A percentile compares a stretch with the other conserved stretches of the same genome.
Conservation (phyloP, 805 yeast genomes). For the Candida morakotiae region DNA sequence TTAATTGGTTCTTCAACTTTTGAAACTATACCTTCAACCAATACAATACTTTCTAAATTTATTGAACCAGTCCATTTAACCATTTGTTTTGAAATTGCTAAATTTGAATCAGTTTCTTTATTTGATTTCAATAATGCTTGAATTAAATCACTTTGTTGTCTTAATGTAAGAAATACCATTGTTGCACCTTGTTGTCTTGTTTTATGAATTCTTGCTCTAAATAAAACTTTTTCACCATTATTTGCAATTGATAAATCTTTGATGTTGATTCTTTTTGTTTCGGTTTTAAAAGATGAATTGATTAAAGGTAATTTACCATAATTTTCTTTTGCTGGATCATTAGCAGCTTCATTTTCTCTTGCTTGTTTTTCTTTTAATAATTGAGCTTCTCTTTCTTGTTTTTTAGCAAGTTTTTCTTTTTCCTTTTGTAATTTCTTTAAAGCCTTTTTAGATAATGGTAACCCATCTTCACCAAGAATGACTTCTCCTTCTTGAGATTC, state of each 20-base stretch:
- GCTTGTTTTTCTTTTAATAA: slow-evolving; percentile 83
- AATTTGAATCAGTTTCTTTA: slow-evolving; percentile 44
- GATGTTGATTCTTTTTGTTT: slow-evolving; percentile 58
- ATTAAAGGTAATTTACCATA: slow-evolving; percentile 89
- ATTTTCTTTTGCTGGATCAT: slow-evolving; percentile 80
- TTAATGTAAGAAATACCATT: slow-evolving; percentile 81
- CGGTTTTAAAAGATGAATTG: slow-evolving; percentile 72
- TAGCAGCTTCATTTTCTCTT: slow-evolving; percentile 60
- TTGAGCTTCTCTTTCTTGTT: slow-evolving; percentile 88
- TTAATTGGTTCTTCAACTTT: slow-evolving; percentile 85
- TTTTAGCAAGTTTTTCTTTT: slow-evolving; percentile 86
- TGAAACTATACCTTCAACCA: slow-evolving; percentile 79
- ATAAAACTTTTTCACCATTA: slow-evolving; percentile 73
- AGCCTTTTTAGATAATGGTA: slow-evolving; percentile 89
- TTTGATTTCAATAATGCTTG: slow-evolving; percentile 83
- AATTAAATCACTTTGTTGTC: slow-evolving; percentile 81
- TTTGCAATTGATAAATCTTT: slow-evolving; percentile 51
- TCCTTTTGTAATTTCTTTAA: slow-evolving; percentile 92
- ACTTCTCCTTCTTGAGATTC: slow-evolving; percentile 19
- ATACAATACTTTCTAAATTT: slow-evolving; percentile 84
- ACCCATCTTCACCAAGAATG: slow-evolving; percentile 66
- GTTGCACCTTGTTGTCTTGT: slow-evolving; percentile 96
- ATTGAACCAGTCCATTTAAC: slow-evolving; percentile 91
- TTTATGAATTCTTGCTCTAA: slow-evolving; percentile 93
- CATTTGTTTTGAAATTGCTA: slow-evolving; percentile 80